These are phyloP conservation scores for Limtongozyma cylindracea DNA, from an alignment of 805 yeast species.

Conservation along the genomic window DNA sequence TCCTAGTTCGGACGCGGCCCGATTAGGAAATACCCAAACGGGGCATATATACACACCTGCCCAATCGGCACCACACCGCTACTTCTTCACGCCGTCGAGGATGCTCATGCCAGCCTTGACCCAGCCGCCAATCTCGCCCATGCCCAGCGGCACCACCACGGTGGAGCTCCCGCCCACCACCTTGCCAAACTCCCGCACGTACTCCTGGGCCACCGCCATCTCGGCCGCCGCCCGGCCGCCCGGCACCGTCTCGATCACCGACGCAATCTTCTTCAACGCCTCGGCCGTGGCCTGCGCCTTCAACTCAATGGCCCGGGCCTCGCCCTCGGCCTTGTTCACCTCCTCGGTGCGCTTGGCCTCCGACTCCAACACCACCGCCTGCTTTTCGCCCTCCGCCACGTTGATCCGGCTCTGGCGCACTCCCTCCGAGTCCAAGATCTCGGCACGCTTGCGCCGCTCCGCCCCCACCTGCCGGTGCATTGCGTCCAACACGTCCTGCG, in stretches of 20 bases:
- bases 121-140: conserved; percentile 49
- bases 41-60: too few relatives aligned
- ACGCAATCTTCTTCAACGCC: conserved; percentile 37
- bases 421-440: conserved; percentile 59
- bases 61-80: too few relatives aligned
- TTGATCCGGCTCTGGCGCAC: conserved; percentile 33
- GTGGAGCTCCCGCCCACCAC: conserved; percentile 68
- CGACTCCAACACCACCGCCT: conserved; percentile 38
- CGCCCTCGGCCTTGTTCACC: conserved; percentile 51
- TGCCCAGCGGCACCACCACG: conserved; percentile 48
- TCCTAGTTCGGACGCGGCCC: too few relatives aligned
- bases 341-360: too few relatives aligned
- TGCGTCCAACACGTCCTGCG: conserved; percentile 61
- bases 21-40: too few relatives aligned
- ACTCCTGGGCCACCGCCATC: conserved; percentile 62
- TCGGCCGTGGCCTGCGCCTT: conserved; percentile 53
- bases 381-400: conserved; percentile 50
- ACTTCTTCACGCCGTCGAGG: neutral
- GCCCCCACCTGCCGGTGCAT: conserved; percentile 84
- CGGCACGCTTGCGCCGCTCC: conserved; percentile 53
- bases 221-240: conserved; percentile 58
- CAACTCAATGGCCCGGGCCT: conserved; percentile 38
- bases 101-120: conserved; percentile 17
- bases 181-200: conserved; percentile 59
- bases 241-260: conserved; percentile 39